These are phyloP conservation scores for Kodamaea restingae DNA, from an alignment of 805 yeast species.

Conservation along the genomic window DNA sequence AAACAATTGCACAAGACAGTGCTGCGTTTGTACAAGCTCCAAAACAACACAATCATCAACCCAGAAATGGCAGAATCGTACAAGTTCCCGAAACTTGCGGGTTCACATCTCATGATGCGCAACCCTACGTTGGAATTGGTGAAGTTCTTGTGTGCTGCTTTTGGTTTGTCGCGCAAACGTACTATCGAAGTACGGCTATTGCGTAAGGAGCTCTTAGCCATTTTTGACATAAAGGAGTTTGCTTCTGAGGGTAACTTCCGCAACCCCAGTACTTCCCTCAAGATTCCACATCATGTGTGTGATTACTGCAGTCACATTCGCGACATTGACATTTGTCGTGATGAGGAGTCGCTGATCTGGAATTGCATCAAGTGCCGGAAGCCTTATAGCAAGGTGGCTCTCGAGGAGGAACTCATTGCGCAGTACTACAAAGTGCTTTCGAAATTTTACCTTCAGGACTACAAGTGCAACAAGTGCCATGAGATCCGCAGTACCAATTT, in stretches of 20 bases:
- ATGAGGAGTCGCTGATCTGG: constrained; percentile 47
- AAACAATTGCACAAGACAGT: constrained; percentile 64
- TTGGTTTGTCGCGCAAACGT: constrained; percentile 60
- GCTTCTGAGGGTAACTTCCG: constrained; percentile 66
- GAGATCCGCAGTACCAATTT: constrained; percentile 63
- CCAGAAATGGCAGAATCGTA: constrained; percentile 62
- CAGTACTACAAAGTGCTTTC: constrained; percentile 54
- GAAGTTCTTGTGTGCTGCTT: constrained; percentile 69
- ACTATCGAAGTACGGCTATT: constrained; percentile 70
- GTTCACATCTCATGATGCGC: constrained; percentile 53
- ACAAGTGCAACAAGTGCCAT: constrained; percentile 74
- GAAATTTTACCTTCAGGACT: constrained; percentile 73
- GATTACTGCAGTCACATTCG: constrained; percentile 69
- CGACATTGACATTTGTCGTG: constrained; percentile 81
- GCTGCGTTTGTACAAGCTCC: constrained; percentile 60
- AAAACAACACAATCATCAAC: constrained; percentile 67
- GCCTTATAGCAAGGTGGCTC: constrained; percentile 57
- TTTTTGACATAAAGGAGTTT: constrained; percentile 83
- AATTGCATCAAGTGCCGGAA: constrained; percentile 63
- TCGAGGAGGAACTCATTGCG: constrained; percentile 77
- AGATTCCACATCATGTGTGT: constrained; percentile 68
- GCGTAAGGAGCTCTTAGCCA: constrained; percentile 65
- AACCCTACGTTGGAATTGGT: constrained; percentile 81
- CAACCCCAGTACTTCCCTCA: constrained; percentile 71
- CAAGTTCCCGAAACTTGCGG: constrained; percentile 72